Conservation (phyloP, 2,329 filamentous ascomycete genomes). For the Pestalotiopsis sp. region DNA sequence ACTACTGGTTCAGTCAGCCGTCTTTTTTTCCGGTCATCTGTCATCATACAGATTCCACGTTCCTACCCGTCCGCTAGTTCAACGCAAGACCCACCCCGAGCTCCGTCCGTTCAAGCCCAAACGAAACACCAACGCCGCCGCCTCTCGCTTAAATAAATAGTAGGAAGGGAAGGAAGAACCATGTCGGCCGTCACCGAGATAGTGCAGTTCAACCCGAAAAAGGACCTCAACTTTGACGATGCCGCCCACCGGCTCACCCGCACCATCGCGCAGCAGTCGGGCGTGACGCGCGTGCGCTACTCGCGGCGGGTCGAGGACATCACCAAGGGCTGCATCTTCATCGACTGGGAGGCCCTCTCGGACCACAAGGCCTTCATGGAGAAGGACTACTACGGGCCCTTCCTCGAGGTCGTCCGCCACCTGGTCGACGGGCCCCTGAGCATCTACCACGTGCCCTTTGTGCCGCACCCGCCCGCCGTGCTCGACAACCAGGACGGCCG, state of each 20-base stretch:
- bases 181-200: conserved; percentile 31
- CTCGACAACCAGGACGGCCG: conserved; percentile 15
- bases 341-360: conserved; percentile 25
- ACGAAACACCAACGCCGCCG: too few relatives aligned
- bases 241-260: conserved; percentile 12
- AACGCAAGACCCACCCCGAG: too few relatives aligned
- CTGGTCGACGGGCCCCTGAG: conserved; percentile 2
- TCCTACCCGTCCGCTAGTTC: too few relatives aligned
- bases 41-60: background rate
- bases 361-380: conserved; percentile 24
- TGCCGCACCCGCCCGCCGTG: conserved; percentile 18
- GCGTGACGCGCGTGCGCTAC: conserved; percentile 23
- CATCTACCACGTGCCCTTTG: conserved; percentile 24
- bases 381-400: conserved; percentile 18
- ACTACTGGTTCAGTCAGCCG: background rate
- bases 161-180: background rate
- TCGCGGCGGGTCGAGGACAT: conserved; percentile 20
- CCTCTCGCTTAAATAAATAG: too few relatives aligned
- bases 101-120: too few relatives aligned
- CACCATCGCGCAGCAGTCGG: conserved; percentile 20
- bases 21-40: background rate
- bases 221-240: conserved; percentile 13
- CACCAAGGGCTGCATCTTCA: conserved; percentile 20
- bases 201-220: conserved; percentile 19
- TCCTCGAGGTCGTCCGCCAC: conserved; percentile 14